Evolutionary conservation across 768 basidiomycete genomes (phyloP).

Genomic region (Podaxis sp.): DNA sequence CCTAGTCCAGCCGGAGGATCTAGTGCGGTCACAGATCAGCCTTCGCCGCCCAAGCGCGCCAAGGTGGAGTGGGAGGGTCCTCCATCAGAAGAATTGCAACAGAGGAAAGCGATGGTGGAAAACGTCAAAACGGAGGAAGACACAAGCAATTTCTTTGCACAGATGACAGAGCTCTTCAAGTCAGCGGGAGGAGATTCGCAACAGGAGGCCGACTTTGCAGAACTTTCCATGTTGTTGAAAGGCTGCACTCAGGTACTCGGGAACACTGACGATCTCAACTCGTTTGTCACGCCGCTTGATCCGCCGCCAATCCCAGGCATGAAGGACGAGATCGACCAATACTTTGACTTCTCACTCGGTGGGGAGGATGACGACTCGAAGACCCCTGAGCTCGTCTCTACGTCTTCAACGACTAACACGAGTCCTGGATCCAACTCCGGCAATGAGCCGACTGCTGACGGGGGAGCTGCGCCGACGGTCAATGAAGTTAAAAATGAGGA

Average conservation of each 20-base stretch:
- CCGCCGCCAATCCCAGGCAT: slow-evolving; percentile 28
- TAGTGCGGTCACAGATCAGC: slow-evolving; percentile 40
- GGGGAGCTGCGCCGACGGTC: slow-evolving; percentile 5
- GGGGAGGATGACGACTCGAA: slow-evolving; percentile 58
- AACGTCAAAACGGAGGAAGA: slow-evolving; percentile 70
- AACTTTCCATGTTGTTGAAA: slow-evolving; percentile 64
- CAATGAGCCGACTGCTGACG: slow-evolving; percentile 10
- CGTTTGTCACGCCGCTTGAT: slow-evolving; percentile 27
- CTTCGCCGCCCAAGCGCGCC: slow-evolving; percentile 69
- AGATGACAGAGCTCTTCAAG: slow-evolving; percentile 64
- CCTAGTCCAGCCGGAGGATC: slow-evolving; percentile 30
- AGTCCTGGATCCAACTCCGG: slow-evolving; percentile 71
- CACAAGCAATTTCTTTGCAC: slow-evolving; percentile 58
- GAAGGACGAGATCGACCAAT: slow-evolving; percentile 55
- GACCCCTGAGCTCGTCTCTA: slow-evolving; percentile 71
- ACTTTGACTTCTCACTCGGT: slow-evolving; percentile 69
- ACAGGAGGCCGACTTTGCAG: slow-evolving; percentile 53
- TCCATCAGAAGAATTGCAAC: slow-evolving; percentile 47
- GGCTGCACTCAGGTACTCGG: slow-evolving; percentile 42
- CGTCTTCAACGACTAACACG: slow-evolving; percentile 72
- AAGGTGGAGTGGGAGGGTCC: slow-evolving; percentile 74
- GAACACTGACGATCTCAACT: slow-evolving; percentile 26
- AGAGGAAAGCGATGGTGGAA: slow-evolving; percentile 41
- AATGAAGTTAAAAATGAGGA: slow-evolving; percentile 59
- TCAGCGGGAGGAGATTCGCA: slow-evolving; percentile 35